phyloP scores from a whole-genome alignment of 2,329 filamentous ascomycete genomes.

The Aulographum hederae region DNA sequence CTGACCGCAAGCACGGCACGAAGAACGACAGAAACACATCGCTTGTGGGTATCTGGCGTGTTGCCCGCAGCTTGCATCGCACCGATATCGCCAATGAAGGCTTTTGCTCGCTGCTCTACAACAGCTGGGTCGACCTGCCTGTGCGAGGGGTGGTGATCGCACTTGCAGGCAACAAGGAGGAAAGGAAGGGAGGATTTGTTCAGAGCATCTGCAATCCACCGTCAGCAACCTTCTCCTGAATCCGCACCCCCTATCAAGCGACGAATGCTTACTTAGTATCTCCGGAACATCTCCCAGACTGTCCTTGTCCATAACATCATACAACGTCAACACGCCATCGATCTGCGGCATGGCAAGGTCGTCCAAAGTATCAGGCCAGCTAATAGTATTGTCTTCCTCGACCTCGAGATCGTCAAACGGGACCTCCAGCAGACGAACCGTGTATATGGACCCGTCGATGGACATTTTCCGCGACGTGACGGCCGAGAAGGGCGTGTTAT shows the following conservation, averaged over 20 bases:
- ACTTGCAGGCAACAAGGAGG: constrained; percentile 76
- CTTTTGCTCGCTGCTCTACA: constrained; percentile 44
- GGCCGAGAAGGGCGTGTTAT: constrained; percentile 21
- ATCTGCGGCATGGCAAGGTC: constrained; percentile 56
- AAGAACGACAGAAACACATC: constrained; percentile 59
- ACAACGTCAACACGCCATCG: constrained; percentile 70
- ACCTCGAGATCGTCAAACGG: constrained; percentile 31
- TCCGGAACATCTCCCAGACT: constrained; percentile 59
- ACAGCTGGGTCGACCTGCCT: constrained; percentile 53
- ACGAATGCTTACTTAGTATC: constrained; percentile 60
- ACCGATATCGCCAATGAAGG: constrained; percentile 44
- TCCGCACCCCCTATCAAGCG: no score
- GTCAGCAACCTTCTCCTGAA: no score
- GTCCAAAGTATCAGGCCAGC: constrained; percentile 37
- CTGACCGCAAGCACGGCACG: constrained; percentile 48
- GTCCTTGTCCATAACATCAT: constrained; percentile 66
- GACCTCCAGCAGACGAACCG: constrained; percentile 40
- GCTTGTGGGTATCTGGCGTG: constrained; percentile 52
- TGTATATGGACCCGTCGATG: constrained; percentile 34
- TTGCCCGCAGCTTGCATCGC: constrained; percentile 57
- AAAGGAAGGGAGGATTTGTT: constrained; percentile 56
- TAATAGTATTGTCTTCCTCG: constrained; percentile 30
- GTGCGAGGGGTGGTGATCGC: constrained; percentile 54
- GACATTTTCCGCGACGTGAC: constrained; percentile 34
- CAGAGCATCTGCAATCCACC: constrained; percentile 55